Conservation (phyloP, 768 basidiomycete species). For the Mrakia gelida region DNA sequence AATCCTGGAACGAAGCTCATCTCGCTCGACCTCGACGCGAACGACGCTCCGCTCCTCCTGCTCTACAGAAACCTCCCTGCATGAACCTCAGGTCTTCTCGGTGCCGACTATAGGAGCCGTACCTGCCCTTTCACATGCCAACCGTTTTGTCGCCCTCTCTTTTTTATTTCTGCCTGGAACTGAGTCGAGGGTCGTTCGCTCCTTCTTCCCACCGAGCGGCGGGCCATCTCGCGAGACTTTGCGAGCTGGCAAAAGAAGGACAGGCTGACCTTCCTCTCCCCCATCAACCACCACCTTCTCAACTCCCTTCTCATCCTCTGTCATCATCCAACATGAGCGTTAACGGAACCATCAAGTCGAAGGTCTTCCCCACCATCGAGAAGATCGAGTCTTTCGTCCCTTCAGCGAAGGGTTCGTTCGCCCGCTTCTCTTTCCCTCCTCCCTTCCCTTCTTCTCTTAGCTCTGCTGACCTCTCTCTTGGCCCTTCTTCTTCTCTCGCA, state of each 20-base stretch:
- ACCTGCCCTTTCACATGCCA: no score
- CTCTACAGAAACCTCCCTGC: background rate
- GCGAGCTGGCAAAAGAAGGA: no score
- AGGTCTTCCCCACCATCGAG: constrained; percentile 34
- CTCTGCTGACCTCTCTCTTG: background rate
- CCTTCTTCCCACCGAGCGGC: no score
- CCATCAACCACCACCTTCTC: background rate
- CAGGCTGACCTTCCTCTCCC: background rate
- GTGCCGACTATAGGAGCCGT: no score
- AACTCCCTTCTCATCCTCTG: background rate
- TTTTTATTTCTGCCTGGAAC: background rate
- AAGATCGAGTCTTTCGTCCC: constrained; percentile 47
- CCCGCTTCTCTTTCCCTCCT: background rate
- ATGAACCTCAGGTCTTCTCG: no score
- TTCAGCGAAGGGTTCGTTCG: constrained; percentile 38
- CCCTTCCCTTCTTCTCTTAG: background rate
- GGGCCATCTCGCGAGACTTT: no score
- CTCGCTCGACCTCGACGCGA: background rate
- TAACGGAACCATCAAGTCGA: constrained; percentile 6
- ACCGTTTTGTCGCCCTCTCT: no score
- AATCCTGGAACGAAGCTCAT: no score
- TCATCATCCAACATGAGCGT: background rate
- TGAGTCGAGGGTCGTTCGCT: background rate
- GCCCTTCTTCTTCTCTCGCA: background rate
- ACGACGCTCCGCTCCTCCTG: no score